Base-by-base conservation (phyloP, 352 stramenopile species). In the Poterioochromonas sp. region DNA sequence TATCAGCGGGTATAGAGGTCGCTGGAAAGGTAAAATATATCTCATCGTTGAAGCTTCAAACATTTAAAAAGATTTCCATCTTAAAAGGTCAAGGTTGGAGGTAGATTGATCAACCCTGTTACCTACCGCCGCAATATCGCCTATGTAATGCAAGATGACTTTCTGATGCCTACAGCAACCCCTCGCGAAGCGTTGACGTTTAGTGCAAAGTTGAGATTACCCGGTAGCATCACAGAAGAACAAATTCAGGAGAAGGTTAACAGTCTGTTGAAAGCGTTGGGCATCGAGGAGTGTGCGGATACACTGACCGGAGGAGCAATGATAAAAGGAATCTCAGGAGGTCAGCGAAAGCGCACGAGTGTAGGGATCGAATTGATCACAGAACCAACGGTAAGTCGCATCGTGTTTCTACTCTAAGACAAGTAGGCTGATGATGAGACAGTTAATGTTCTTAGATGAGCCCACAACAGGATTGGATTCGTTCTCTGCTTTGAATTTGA, bases 111-210 rank as follows among this genome's bases (percentile, higher is more conserved):
- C 34, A 58, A 81, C 49, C 82, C 82, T 40, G 35, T 79, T n/a
- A 22, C 22, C 2, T 83, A 80, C 53, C 58, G 81, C 20, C 79
- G 53, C 22, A 83, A 85, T 62, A 76, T 85, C 77, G 85, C 87
- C 15, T 92, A 88, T 78, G 88, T 92, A 8, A 82, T 86, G 70
- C 90, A 96, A 81, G 93, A 95, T 82, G 90, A 96, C 74, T 91
- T 91, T 54, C 87, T 96, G 51, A 89, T 88, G 11, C 86, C 91
- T 32, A 95, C 91, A 0, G 86, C 89, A 0, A 96, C 92, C 0
- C 86, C 93, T 37, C 83, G 88, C 3, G 92, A 97, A 77, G 88
- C 90, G 20, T 89, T 97, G 54, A 77, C 84, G 1, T 97, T 97
- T 79, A 91, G 85, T 3, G 91, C 92, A 5, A 88, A 90, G 76